phyloP scores from a whole-genome alignment of 1,284 basidiomycete species.

The Sanghuangporus sanghuang region DNA sequence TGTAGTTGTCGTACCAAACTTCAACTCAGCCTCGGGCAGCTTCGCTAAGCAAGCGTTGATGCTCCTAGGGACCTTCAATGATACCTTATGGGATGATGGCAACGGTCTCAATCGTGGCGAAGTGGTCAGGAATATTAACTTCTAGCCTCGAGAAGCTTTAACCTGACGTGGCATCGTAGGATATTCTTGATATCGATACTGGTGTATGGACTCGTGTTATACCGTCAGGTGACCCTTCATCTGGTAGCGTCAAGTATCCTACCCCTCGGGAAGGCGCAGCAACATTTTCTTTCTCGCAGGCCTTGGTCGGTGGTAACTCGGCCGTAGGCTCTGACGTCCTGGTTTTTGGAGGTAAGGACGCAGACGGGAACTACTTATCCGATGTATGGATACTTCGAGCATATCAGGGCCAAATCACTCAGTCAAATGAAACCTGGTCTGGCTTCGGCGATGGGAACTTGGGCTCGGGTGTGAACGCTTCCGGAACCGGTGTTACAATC shows the following conservation, averaged over 20 bases:
- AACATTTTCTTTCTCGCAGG: constrained; percentile 47
- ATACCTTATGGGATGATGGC: constrained; percentile 60
- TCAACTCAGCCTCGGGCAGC: constrained; percentile 46
- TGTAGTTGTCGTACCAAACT: constrained; percentile 50
- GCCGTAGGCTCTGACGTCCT: constrained; percentile 61
- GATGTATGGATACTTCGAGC: constrained; percentile 75
- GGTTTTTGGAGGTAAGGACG: constrained; percentile 71
- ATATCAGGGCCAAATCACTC: constrained; percentile 52
- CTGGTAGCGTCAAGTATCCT: constrained; percentile 46
- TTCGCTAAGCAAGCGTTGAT: constrained; percentile 64
- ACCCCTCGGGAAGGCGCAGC: constrained; percentile 63
- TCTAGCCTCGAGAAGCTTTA: constrained; percentile 1
- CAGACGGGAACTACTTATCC: constrained; percentile 56
- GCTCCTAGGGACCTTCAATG: constrained; percentile 60
- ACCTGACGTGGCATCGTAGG: constrained; percentile 32
- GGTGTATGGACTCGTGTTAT: constrained; percentile 69
- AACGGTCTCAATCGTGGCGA: constrained; percentile 57
- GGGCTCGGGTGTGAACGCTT: constrained; percentile 53
- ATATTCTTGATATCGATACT: constrained; percentile 53
- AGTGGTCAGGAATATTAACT: constrained; percentile 41
- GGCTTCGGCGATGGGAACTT: constrained; percentile 59
- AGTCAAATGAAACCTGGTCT: constrained; percentile 52
- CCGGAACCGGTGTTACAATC: constrained; percentile 60
- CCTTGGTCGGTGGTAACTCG: constrained; percentile 52
- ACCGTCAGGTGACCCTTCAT: constrained; percentile 64